These are phyloP conservation scores for Daedaleopsis sinensis DNA, from an alignment of 768 basidiomycete genomes.

Conservation along the genomic window DNA sequence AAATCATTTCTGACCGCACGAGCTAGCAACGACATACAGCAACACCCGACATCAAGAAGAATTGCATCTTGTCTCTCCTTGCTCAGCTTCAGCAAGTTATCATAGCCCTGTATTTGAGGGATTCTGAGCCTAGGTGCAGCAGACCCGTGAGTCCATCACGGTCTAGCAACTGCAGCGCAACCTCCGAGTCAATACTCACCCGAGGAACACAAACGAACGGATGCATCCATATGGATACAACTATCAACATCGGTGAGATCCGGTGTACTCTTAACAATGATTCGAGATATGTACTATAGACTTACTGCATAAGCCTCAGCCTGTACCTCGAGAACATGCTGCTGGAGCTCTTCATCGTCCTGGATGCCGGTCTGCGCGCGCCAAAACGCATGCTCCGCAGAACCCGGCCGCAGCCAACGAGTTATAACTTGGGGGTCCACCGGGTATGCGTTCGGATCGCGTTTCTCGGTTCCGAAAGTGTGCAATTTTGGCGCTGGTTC, in stretches of 20 bases:
- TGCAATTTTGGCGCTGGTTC: not conserved
- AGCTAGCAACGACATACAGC: slow-evolving; percentile 14
- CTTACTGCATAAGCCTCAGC: slow-evolving; percentile 25
- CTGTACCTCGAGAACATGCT: slow-evolving; percentile 27
- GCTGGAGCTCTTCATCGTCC: slow-evolving; percentile 25
- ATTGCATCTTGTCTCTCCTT: slow-evolving; percentile 9
- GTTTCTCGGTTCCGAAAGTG: not conserved
- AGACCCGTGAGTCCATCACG: not conserved
- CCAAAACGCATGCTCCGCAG: slow-evolving; percentile 1
- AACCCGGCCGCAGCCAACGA: no score
- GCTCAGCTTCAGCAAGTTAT: slow-evolving; percentile 2
- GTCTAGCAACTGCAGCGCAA: not conserved
- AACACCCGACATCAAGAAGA: slow-evolving; percentile 19
- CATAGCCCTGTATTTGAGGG: slow-evolving; percentile 18
- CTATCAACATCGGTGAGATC: not conserved
- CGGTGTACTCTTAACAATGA: not conserved
- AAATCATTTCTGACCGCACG: no score
- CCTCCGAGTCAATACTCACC: not conserved
- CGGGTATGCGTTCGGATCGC: not conserved
- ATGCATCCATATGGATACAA: slow-evolving; percentile 6
- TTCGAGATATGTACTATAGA: not conserved
- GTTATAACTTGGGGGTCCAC: no score
- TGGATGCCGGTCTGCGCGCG: slow-evolving; percentile 25
- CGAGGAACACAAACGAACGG: not conserved
- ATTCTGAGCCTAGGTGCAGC: slow-evolving; percentile 15